These are phyloP conservation scores for Phytopythium chamaehyphon DNA, from an alignment of 352 stramenopile species.

Conservation along the genomic window DNA sequence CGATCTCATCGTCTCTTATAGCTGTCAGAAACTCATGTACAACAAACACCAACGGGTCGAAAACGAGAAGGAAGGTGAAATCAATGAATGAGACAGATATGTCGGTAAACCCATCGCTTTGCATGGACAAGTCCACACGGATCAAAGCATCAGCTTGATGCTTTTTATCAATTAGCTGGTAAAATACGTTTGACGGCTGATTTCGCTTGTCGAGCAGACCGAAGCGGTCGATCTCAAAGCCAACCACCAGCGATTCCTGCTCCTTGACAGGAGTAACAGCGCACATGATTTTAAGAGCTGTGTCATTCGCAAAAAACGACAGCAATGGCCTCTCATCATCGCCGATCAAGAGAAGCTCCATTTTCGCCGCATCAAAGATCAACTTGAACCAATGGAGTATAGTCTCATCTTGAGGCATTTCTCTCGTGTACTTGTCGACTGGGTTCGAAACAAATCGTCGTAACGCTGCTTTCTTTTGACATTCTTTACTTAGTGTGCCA, in stretches of 20 bases:
- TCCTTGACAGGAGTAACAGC: constrained; percentile 37
- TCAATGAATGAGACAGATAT: constrained; percentile 44
- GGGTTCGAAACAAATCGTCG: constrained; percentile 60
- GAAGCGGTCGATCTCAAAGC: constrained; percentile 55
- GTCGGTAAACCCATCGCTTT: constrained; percentile 49
- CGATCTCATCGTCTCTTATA: constrained; percentile 63
- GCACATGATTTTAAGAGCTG: constrained; percentile 40
- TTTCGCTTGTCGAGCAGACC: constrained; percentile 70
- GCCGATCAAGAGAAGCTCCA: constrained; percentile 47
- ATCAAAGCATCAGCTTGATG: constrained; percentile 54
- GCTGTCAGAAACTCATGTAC: constrained; percentile 59
- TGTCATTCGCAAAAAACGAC: constrained; percentile 48
- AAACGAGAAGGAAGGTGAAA: constrained; percentile 73
- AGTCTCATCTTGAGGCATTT: constrained; percentile 31
- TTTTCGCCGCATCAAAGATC: constrained; percentile 35
- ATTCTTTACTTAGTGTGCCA: constrained; percentile 36
- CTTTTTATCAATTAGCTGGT: constrained; percentile 76
- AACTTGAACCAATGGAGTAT: constrained; percentile 64
- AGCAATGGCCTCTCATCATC: constrained; percentile 47
- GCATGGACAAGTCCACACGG: constrained; percentile 36
- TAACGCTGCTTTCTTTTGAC: constrained; percentile 45
- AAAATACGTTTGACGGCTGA: constrained; percentile 62
- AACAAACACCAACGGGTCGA: constrained; percentile 60
- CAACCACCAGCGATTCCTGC: constrained; percentile 35
- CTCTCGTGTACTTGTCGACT: constrained; percentile 56